A percentile compares a stretch with the other conserved stretches of the same genome.
phyloP scores from a whole-genome alignment of 1,139 yeast genomes.

The Lodderomyces theae region DNA sequence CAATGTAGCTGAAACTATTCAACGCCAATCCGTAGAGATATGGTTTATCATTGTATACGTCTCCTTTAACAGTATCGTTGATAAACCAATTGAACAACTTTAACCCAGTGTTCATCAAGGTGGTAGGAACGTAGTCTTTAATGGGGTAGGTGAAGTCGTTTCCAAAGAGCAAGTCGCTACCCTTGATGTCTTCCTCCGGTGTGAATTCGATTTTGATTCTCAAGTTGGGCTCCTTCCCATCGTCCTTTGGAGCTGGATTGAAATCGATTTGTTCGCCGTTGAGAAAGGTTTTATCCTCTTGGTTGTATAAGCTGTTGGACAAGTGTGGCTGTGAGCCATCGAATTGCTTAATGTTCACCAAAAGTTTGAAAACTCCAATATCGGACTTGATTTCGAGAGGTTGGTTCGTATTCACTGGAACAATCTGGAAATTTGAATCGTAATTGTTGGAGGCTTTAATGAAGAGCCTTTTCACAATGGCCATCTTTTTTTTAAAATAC shows the following conservation, averaged over 20 bases:
- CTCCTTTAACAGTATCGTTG: conserved; percentile 65
- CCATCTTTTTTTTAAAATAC: too few species aligned
- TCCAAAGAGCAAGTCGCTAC: conserved; percentile 59
- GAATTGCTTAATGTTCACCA: conserved; percentile 43
- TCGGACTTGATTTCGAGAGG: conserved; percentile 36
- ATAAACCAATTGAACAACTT: conserved; percentile 57
- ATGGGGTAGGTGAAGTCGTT: conserved; percentile 67
- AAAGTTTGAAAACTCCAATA: conserved; percentile 38
- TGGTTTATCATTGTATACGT: conserved; percentile 58
- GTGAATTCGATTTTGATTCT: conserved; percentile 36
- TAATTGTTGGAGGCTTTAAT: conserved; percentile 35
- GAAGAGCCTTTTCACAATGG: conserved; percentile 32
- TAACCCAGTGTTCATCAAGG: conserved; percentile 44
- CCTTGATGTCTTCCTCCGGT: conserved; percentile 44
- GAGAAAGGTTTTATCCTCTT: conserved; percentile 29
- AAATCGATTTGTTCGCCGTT: conserved; percentile 23
- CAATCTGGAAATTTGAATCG: conserved; percentile 25
- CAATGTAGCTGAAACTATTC: conserved; percentile 50
- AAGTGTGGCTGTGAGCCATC: conserved; percentile 44
- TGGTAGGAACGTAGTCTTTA: conserved; percentile 55
- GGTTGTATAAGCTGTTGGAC: conserved; percentile 31
- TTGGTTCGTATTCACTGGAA: conserved; percentile 45
- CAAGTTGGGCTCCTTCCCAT: conserved; percentile 25
- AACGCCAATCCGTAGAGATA: conserved; percentile 62
- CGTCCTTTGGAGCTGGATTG: conserved; percentile 4